Percentiles rank a stretch among this genome's conserved stretches.
Conservation (phyloP, 148 eudicot species). For the Rhododendron simsii region DNA sequence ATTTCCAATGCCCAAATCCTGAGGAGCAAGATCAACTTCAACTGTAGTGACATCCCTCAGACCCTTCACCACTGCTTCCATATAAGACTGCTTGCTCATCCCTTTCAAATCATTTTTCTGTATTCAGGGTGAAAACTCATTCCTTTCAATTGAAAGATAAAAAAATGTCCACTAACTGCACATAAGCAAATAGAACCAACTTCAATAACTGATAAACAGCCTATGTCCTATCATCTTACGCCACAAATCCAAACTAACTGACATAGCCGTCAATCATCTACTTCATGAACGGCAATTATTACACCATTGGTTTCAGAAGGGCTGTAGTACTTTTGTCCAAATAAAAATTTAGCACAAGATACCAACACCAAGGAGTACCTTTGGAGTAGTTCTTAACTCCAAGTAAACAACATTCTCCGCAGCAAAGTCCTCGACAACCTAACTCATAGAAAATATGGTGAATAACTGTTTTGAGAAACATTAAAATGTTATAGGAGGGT, state of each 20-base stretch:
- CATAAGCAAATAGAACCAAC: background rate
- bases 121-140: background rate
- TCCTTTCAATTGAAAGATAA: background rate
- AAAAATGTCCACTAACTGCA: background rate
- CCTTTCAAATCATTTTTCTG: constrained; percentile 76
- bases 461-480: background rate
- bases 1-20: constrained; percentile 17
- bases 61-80: constrained; percentile 88
- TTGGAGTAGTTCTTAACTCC: constrained; percentile 95
- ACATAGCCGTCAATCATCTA: background rate
- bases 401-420: constrained; percentile 92
- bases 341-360: background rate
- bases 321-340: background rate
- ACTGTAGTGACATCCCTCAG: constrained; percentile 50
- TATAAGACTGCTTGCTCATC: constrained; percentile 82
- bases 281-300: background rate
- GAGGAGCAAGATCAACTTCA: constrained; percentile 54
- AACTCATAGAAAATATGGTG: constrained; percentile 8
- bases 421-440: constrained; percentile 97
- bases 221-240: background rate
- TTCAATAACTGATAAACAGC: background rate
- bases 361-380: constrained; percentile 41
- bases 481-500: background rate
- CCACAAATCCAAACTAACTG: background rate
- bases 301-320: background rate